Evolutionary conservation across 148 eudicot genomes (phyloP), one percentile per base, ranked within the genome.

Genomic region (Fallopia convolvulus): DNA sequence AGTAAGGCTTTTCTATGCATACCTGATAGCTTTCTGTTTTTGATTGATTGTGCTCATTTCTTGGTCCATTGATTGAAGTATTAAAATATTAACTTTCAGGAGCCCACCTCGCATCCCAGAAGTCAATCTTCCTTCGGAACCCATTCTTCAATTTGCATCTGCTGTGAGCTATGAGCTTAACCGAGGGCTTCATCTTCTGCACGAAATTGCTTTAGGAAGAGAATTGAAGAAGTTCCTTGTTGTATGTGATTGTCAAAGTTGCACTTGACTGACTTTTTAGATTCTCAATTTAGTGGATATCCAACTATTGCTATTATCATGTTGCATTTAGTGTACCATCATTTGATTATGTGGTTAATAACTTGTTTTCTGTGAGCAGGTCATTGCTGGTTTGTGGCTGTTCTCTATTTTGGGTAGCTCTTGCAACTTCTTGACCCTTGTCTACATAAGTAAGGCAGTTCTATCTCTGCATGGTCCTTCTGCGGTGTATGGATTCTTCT

Each of bases 361-460:
- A 17, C 39, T 30, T 49, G n/a, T 66, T 48, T 14, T 52, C 21
- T 15, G 6, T 53, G 70, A 76, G 61, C 87, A 95, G 97, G 89
- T 88, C 77, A 79, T 92, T 61, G 92, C 90, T 79, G 97, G 99
- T 72, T 83, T 95, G 81, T 92, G 97, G 99, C 74, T 92, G 76
- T 11, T 88, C 26, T 95, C 99, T 50, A 70, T 88, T 36, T 77
- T 92, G 46, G 99, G 97, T 46, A 87, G 83, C 79, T 87, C 88
- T 83, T 88, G 83, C 46, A 88, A 86, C 84, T 92, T 91, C 88
- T 84, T 95, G 65, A 94, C 97, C n/a, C 89, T 92, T 76, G 78
- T 92, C 42, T 95, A 95, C 85, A 85, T 87, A 80, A 21, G 99
- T 95, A 88, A 89, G 97, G 4, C 60, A 23, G 3, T 26, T 14